Base-by-base conservation (phyloP, 495 filamentous ascomycete genomes). In the Penicillium roqueforti region DNA sequence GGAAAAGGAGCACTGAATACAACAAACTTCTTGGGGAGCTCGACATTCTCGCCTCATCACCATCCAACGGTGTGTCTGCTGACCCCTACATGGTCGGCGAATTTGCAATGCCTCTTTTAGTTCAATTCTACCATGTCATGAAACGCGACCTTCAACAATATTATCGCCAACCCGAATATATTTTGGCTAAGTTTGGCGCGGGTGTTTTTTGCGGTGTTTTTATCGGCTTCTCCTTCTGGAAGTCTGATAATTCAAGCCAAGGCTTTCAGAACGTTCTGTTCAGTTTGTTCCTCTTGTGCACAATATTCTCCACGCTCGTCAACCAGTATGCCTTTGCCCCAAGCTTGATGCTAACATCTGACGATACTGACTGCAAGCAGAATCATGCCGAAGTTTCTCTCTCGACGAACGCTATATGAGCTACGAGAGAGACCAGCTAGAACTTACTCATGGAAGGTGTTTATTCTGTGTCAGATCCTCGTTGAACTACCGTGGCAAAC, bases 1-100 rank as follows among this genome's bases (percentile, higher is more conserved):
- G 91, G 91, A 83, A 84, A 22, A 74, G 85, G 26, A 88, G 83
- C 59, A 68, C 79, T 45, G 83, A 97, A 70, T 80, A 84, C 51
- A 71, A 69, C 22, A 77, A 75, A 3, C 79, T 91, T 26, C 82
- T 34, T 22, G 16, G 36, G 3, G 87, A 53, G 68, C 68, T 11
- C 84, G 92, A 66, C 75, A 95, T 19, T 79, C 79, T 38, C 65
- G 76, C 14, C 82, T 95, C 41, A 82, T 87, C 60, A 64, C 71
- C 29, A 68, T 83, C 19, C 59, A 65, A n/a, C 26, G 26, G 6
- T 28, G 9, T 28, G 6, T 7, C 26, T 1, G 26, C 26, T 1
- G 26, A 28, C 7, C 26, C 66, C 64, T 1, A 48, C 63, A 39
- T 20, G 1, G 6, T 53, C n/a, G 60, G 49, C 19, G 76, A 78